Base-by-base conservation (phyloP, 345 rosid genomes). In the Cardamine chenopodiifolia region DNA sequence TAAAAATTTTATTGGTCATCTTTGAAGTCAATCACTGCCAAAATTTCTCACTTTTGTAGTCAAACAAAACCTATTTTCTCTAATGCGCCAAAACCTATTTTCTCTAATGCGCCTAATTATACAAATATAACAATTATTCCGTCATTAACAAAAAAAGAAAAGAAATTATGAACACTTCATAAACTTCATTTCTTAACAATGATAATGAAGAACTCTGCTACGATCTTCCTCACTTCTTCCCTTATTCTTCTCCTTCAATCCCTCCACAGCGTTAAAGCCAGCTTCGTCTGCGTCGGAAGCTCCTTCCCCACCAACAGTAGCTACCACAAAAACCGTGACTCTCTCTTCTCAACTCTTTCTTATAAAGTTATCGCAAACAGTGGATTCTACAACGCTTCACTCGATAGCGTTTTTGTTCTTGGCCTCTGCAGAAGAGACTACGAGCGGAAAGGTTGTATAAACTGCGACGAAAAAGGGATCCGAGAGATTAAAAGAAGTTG, bases 381-480 rank as follows among this genome's bases (percentile, higher is more conserved):
- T 0, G 83, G 83, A 34, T 81, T 79, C 71, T 81, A 71, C 49
- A 72, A 53, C 22, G 47, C 76, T 13, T 59, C 79, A 5, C 58
- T 72, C 25, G 81, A 82, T 26, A 66, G 69, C 29, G 82, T 76
- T 31, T 71, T 73, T 14, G 83, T 74, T 52, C 50, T 61, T 29
- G 81, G 54, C 15, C 58, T 81, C 2, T 85, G 88, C 81, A 44
- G 82, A 31, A 80, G 70, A 37, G 85, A 71, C 62, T 40, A 45
- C 19, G 42, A 81, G 6, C 12, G 45, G n/a, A 75, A 75, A 26
- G 45, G 28, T 35, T 88, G 87, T 48, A 17, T 35, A 14, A 19
- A 63, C 7, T 82, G 79, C 19, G 31, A 25, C n/a, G n/a, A 78
- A 72, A 35, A 20, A 7, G 48, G 71, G 0, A 55, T 26, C 7